Percentiles rank a stretch among this genome's conserved stretches.
Conservation (phyloP, 371 early-diverging fungal genomes). For the Neoconidiobolus thromboides region DNA sequence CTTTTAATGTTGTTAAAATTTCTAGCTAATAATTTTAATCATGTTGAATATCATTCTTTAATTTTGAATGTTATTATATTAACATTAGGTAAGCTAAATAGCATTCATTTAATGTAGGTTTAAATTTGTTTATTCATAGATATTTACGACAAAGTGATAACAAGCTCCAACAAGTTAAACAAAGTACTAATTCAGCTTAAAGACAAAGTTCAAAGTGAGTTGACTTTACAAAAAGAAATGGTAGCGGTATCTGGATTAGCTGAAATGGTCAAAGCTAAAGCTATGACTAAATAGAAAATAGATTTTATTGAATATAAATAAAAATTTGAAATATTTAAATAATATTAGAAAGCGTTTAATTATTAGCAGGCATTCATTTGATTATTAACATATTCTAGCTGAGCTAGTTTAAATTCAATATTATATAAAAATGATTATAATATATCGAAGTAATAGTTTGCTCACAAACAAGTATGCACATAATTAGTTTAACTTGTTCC, state of each 20-base stretch:
- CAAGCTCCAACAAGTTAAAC: neutral
- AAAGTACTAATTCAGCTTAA: neutral
- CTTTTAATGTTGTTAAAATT: conserved; percentile 67
- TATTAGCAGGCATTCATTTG: too few species aligned
- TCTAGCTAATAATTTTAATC: conserved; percentile 46
- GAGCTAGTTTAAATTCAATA: too few species aligned
- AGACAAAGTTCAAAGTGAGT: neutral
- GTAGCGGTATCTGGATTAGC: conserved; percentile 1
- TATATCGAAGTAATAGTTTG: too few species aligned
- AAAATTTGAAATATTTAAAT: too few species aligned
- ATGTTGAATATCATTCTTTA: conserved; percentile 55
- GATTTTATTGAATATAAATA: too few species aligned
- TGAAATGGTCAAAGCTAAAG: neutral
- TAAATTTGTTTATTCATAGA: neutral
- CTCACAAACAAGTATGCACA: too few species aligned
- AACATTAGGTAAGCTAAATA: conserved; percentile 34
- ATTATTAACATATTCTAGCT: too few species aligned
- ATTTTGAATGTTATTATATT: conserved; percentile 54
- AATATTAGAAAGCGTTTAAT: too few species aligned
- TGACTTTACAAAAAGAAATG: neutral
- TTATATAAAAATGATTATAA: too few species aligned
- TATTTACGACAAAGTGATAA: neutral
- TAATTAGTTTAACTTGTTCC: too few species aligned
- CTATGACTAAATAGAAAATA: too few species aligned
- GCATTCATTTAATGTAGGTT: neutral